These are phyloP conservation scores for Dactylellina cionopaga DNA, from an alignment of 2,329 filamentous ascomycete genomes.

Conservation along the genomic window DNA sequence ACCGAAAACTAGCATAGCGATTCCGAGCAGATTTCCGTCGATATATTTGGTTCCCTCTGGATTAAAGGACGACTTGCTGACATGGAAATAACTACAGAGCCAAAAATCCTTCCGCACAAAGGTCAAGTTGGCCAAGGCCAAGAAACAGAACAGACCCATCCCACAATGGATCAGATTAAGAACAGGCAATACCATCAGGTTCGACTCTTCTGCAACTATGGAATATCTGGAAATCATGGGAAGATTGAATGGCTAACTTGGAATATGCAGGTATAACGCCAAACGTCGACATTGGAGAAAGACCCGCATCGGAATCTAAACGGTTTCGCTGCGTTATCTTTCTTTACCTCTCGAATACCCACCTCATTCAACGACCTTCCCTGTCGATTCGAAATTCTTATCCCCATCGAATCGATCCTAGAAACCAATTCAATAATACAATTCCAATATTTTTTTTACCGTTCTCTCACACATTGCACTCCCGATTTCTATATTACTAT, in stretches of 20 bases:
- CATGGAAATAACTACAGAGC: conserved; percentile 70
- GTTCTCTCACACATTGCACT: not conserved
- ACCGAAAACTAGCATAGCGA: conserved; percentile 7
- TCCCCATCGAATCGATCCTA: not conserved
- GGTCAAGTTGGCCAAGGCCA: conserved; percentile 99
- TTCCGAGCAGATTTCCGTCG: not conserved
- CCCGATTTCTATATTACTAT: conserved; percentile 7
- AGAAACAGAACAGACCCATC: conserved; percentile 99
- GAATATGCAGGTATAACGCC: conserved; percentile 87
- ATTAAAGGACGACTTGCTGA: conserved; percentile 58
- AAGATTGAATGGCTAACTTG: conserved; percentile 51
- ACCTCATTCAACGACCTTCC: not conserved
- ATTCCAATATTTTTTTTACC: not conserved
- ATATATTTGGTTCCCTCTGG: not conserved
- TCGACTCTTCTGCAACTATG: conserved; percentile 64
- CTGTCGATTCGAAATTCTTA: not conserved
- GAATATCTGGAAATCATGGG: not conserved
- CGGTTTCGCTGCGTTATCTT: conserved; percentile 58
- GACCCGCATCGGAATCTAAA: conserved; percentile 98
- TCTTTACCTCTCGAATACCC: conserved; percentile 29
- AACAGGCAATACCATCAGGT: conserved; percentile 99
- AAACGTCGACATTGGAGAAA: conserved; percentile 99
- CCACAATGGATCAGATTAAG: conserved; percentile 99
- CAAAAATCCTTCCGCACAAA: conserved; percentile 99
- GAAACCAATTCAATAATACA: conserved; percentile 4